phyloP scores from a whole-genome alignment of 2,329 filamentous ascomycete species.

The Nothopassalora personata region DNA sequence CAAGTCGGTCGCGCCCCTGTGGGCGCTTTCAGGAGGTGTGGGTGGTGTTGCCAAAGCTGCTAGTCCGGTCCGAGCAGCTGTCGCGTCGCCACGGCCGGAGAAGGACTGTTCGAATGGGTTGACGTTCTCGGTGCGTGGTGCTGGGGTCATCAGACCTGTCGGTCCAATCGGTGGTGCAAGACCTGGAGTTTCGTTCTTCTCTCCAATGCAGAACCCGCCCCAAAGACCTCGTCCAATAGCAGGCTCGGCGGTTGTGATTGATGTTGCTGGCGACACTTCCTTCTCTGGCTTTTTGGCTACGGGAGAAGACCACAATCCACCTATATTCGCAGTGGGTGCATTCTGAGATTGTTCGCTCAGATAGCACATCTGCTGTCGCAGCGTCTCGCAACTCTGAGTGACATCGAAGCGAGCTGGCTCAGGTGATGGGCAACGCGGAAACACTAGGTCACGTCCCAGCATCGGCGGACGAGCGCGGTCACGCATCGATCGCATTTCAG shows the following conservation, averaged over 20 bases:
- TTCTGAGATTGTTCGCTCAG: conserved; percentile 41
- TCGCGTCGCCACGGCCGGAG: conserved; percentile 20
- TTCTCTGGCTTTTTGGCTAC: conserved; percentile 10
- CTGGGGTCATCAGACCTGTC: conserved; percentile 49
- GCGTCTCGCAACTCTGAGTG: conserved; percentile 55
- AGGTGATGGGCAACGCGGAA: conserved; percentile 77
- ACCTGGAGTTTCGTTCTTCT: conserved; percentile 32
- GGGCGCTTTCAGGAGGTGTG: conserved; percentile 22
- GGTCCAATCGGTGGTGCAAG: conserved; percentile 38
- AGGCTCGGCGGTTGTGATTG: conserved; percentile 15
- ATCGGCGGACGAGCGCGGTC: conserved; percentile 70
- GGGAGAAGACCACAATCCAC: conserved; percentile 52
- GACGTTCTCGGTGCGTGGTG: conserved; percentile 24
- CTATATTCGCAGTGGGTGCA: conserved; percentile 46
- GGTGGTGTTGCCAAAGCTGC: conserved; percentile 18
- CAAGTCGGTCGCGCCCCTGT: conserved; percentile 14
- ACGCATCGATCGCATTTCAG: conserved; percentile 49
- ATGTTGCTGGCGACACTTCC: conserved; percentile 6
- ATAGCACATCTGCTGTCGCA: conserved; percentile 46
- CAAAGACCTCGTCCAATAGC: conserved; percentile 55
- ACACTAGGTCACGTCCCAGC: conserved; percentile 74
- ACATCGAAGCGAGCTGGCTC: conserved; percentile 79
- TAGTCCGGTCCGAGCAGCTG: conserved; percentile 20
- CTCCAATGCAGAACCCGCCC: conserved; percentile 62
- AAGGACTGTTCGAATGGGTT: conserved; percentile 40